phyloP scores from a whole-genome alignment of 2,329 filamentous ascomycete species.

The Fusarium dimerum region DNA sequence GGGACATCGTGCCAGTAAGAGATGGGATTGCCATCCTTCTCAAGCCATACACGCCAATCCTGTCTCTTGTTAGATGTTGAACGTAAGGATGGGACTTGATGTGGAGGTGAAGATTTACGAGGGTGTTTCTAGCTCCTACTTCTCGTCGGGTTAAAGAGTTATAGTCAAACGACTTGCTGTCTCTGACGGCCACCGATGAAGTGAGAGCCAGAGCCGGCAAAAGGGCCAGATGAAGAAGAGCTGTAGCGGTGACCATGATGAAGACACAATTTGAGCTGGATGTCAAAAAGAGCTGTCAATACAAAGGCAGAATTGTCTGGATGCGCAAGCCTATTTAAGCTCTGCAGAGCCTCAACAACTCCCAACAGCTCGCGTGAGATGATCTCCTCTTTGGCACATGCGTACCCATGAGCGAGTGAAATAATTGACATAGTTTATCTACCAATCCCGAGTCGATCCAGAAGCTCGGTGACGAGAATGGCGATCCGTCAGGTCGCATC shows the following conservation, averaged over 20 bases:
- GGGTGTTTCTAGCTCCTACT: constrained; percentile 40
- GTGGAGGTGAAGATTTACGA: constrained; percentile 15
- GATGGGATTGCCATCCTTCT: constrained; percentile 40
- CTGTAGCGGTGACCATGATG: constrained; percentile 19
- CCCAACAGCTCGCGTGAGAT: not conserved
- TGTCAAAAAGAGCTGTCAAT: not conserved
- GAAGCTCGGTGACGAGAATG: not conserved
- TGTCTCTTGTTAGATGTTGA: constrained; percentile 11
- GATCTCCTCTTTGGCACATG: not conserved
- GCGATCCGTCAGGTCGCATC: not conserved
- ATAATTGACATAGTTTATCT: not conserved
- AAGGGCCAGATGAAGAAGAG: constrained; percentile 19
- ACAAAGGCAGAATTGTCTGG: not conserved
- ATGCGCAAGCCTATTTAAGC: not conserved
- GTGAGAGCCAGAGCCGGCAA: constrained; percentile 18
- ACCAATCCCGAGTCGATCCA: not conserved
- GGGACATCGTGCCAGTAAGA: constrained; percentile 46
- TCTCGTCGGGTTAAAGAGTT: constrained; percentile 34
- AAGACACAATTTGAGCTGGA: not conserved
- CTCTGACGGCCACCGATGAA: constrained; percentile 11
- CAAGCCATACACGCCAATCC: constrained; percentile 44
- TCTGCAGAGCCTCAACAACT: not conserved
- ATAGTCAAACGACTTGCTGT: constrained; percentile 26
- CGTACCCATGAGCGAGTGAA: no score
- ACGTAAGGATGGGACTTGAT: no score